These are phyloP conservation scores for Flammula alnicola DNA, from an alignment of 1,284 basidiomycete genomes.

Conservation along the genomic window DNA sequence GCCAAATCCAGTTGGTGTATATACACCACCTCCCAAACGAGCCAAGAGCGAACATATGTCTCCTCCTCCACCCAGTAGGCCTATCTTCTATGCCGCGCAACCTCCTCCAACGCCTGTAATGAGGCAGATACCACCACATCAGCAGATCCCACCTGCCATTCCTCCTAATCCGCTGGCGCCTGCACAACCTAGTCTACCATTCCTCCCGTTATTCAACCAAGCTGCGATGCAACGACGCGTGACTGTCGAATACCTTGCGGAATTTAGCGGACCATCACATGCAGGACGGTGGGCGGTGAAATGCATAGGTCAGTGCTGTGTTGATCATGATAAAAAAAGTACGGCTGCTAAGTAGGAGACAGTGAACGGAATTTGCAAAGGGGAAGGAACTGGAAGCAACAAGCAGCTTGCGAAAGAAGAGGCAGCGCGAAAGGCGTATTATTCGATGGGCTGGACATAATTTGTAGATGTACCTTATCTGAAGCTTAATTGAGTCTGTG, in stretches of 20 bases:
- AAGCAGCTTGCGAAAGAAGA: constrained; percentile 79
- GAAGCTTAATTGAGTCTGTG: constrained; percentile 2
- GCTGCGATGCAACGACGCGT: constrained; percentile 66
- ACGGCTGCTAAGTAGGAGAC: constrained; percentile 14
- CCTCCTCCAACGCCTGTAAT: constrained; percentile 34
- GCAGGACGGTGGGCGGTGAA: constrained; percentile 66
- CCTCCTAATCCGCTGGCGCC: constrained; percentile 57
- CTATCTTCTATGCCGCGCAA: constrained; percentile 38
- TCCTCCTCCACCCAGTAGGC: constrained; percentile 10
- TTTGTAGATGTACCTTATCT: constrained; percentile 12
- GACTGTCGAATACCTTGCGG: constrained; percentile 59
- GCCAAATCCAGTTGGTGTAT: constrained; percentile 12
- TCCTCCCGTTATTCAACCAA: constrained; percentile 75
- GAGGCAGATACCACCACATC: constrained; percentile 9
- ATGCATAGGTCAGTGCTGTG: constrained; percentile 57
- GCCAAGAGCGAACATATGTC: constrained; percentile 38
- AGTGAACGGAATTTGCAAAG: constrained; percentile 74
- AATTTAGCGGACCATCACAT: constrained; percentile 65
- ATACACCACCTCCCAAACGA: constrained; percentile 40
- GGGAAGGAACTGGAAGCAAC: constrained; percentile 59
- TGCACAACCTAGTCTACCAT: constrained; percentile 60
- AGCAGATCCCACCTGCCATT: constrained; percentile 10
- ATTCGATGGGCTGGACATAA: constrained; percentile 72
- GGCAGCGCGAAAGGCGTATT: constrained; percentile 69
- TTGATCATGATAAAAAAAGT: neutral